Evolutionary conservation across 2,329 filamentous ascomycete genomes (phyloP), one percentile per base, ranked within the genome.

Genomic region (Neofusicoccum umdonicola): DNA sequence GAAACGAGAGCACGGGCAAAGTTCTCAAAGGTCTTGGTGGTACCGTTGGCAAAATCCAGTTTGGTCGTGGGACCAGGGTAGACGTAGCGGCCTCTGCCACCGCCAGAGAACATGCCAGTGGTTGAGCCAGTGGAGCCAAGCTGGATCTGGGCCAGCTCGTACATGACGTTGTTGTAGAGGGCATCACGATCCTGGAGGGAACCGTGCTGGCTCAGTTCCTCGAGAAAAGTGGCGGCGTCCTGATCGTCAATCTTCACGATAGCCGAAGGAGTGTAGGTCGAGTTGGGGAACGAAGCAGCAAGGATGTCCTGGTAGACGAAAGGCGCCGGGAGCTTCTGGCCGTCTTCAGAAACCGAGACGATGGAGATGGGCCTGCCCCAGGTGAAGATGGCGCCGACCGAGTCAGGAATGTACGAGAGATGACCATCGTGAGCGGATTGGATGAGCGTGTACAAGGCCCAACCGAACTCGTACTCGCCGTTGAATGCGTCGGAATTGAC

Each of bases 401-500:
- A 77, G 67, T 87, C 84, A 2, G 85, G 84, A 13, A 81, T 75
- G 70, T 83, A 87, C 1, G 79, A 76, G 58, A 89, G 87, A 70
- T 91, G 89, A 1, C 87, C 87, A 71, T 91, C 88, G 68, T 90
- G 87, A 3, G 85, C 84, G 1, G 78, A 79, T 27, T 80, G 79
- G 41, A 87, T 78, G 7, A 85, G 74, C 56, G 78, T 70, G 54
- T 82, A 80, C 3, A 89, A 75, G 42, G 84, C 84, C 34, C 68
- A 73, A 11, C 75, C 76, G 64, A 78, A 79, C 5, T 77, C 74
- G 57, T 78, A 81, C 63, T 82, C 80, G 42, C 76, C 80, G 11
- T 67, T 68, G 64, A 80, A 82, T 7, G 66, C 63, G 41, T 71
- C 75, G 60, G 67, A 69, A n/a, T 72, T 69, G 1, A 79, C 74